Conservation (phyloP, 106 monocot species). For the Alisma plantagoaquatica region DNA sequence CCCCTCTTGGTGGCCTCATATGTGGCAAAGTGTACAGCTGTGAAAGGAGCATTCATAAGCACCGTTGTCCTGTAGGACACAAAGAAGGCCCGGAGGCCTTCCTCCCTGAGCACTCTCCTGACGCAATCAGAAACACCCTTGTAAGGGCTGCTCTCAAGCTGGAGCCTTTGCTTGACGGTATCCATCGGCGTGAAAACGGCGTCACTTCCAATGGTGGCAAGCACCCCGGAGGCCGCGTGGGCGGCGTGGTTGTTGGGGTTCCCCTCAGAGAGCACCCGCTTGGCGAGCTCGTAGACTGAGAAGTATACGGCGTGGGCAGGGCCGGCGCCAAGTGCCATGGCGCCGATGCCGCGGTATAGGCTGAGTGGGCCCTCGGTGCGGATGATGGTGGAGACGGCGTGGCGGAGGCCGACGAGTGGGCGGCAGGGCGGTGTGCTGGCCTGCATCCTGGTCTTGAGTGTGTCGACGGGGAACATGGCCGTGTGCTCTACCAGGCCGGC, state of each 20-base stretch:
- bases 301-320: conserved; percentile 85
- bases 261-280: conserved; percentile 24
- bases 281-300: conserved; percentile 65
- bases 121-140: conserved; percentile 61
- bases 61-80: conserved; percentile 68
- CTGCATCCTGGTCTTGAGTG: conserved; percentile 78
- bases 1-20: conserved; percentile 74
- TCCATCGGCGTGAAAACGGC: conserved; percentile 83
- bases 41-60: conserved; percentile 84
- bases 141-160: conserved; percentile 62
- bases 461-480: conserved; percentile 92
- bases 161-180: conserved; percentile 81
- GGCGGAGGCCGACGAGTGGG: conserved; percentile 21
- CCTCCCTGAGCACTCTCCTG: conserved; percentile 50
- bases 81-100: conserved; percentile 58
- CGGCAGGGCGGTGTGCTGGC: conserved; percentile 19
- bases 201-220: conserved; percentile 70
- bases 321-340: conserved; percentile 77
- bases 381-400: conserved; percentile 19
- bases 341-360: conserved; percentile 69
- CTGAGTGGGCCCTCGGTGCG: conserved; percentile 39
- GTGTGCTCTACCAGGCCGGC: conserved; percentile 81
- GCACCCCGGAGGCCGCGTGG: conserved; percentile 59
- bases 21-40: conserved; percentile 74
- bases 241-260: conserved; percentile 23